These are phyloP conservation scores for Russula abietina DNA, from an alignment of 768 basidiomycete species.

Conservation along the genomic window DNA sequence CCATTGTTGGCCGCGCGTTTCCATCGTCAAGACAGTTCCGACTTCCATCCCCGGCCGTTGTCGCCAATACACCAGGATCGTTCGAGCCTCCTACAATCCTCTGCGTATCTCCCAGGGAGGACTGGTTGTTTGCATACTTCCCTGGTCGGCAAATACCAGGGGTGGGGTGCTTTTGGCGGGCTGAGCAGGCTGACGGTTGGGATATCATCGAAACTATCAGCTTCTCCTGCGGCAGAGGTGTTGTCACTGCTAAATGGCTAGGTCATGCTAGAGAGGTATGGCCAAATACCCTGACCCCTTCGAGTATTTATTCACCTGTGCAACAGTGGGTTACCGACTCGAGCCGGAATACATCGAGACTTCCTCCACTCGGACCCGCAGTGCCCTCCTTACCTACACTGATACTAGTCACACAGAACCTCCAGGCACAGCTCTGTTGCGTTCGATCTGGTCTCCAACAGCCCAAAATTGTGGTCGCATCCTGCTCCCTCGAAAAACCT, in stretches of 20 bases:
- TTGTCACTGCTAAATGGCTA: constrained; percentile 60
- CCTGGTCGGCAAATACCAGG: constrained; percentile 54
- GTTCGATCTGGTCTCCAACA: background rate
- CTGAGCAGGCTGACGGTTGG: constrained; percentile 58
- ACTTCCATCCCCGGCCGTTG: constrained; percentile 47
- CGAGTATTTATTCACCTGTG: background rate
- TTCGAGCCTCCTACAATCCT: constrained; percentile 62
- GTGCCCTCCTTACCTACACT: constrained; percentile 18
- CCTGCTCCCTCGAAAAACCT: constrained; percentile 22
- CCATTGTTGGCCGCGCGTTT: constrained; percentile 57
- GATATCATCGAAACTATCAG: constrained; percentile 50
- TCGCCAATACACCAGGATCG: constrained; percentile 40
- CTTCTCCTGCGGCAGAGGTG: constrained; percentile 46
- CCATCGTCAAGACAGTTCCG: constrained; percentile 63
- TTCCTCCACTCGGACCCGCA: constrained; percentile 23
- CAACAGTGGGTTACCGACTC: constrained; percentile 18
- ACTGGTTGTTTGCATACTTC: constrained; percentile 72
- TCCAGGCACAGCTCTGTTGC: constrained; percentile 18
- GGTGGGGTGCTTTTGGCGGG: constrained; percentile 62
- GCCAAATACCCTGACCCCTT: background rate
- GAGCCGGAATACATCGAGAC: constrained; percentile 12
- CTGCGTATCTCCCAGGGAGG: constrained; percentile 50
- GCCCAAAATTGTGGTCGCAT: constrained; percentile 5
- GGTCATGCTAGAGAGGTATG: constrained; percentile 54
- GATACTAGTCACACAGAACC: constrained; percentile 19